These are phyloP conservation scores for Populus ilicifolia DNA, from an alignment of 345 rosid genomes.

Conservation along the genomic window DNA sequence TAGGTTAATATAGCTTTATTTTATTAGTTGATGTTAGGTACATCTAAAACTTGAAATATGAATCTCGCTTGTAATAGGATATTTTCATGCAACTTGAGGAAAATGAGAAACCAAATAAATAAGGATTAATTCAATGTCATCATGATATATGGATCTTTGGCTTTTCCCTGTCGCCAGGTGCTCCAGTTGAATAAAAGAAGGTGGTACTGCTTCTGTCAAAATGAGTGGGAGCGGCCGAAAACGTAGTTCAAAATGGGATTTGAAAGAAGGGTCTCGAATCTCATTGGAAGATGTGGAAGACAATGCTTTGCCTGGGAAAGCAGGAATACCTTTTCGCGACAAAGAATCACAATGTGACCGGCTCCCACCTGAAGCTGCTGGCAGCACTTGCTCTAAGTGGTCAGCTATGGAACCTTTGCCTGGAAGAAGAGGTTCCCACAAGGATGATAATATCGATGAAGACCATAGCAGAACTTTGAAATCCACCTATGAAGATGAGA, in stretches of 20 bases:
- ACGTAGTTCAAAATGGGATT: conserved; percentile 77
- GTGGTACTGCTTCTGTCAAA: conserved; percentile 17
- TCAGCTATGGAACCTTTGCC: conserved; percentile 47
- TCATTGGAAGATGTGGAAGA: conserved; percentile 37
- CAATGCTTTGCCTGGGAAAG: conserved; percentile 37
- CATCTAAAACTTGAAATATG: not conserved
- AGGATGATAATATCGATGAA: conserved; percentile 36
- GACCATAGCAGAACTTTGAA: conserved; percentile 32
- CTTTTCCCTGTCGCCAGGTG: conserved; percentile 14
- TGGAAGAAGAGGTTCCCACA: conserved; percentile 50
- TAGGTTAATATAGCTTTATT: not conserved
- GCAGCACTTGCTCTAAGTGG: conserved; percentile 47
- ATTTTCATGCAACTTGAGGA: not conserved
- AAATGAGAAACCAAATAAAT: not conserved
- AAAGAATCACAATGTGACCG: conserved; percentile 46
- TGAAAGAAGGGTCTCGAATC: conserved; percentile 52
- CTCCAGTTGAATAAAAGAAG: conserved; percentile 16
- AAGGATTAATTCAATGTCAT: not conserved
- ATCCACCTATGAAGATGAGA: conserved; percentile 40
- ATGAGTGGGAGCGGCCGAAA: conserved; percentile 66
- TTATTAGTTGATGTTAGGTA: not conserved
- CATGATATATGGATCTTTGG: conserved; percentile 5
- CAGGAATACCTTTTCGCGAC: conserved; percentile 36
- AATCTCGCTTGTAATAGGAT: not conserved
- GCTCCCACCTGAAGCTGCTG: conserved; percentile 41